Percentiles rank a stretch among this genome's conserved stretches.
Evolutionary conservation across 805 yeast species (phyloP).

Genomic region (Saturnispora besseyi): DNA sequence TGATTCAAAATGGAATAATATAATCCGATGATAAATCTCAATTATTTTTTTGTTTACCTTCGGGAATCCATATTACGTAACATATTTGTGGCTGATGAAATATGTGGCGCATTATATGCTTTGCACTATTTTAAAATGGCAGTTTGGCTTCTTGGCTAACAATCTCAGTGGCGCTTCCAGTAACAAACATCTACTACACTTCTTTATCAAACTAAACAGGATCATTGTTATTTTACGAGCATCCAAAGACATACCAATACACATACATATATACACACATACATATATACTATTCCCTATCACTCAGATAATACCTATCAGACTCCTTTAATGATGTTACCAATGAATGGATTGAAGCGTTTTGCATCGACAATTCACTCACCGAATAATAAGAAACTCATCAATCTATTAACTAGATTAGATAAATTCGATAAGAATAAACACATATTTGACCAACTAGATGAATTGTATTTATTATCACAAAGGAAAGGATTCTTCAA

Average conservation of each 20-base stretch:
- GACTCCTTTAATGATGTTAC: neutral
- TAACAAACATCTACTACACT: neutral
- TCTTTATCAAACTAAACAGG: too few relatives aligned
- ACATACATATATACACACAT: neutral
- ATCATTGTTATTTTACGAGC: too few relatives aligned
- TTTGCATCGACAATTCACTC: conserved; percentile 22
- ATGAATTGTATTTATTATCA: conserved; percentile 23
- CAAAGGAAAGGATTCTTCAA: conserved; percentile 28
- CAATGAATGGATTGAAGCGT: conserved; percentile 8
- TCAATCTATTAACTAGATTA: conserved; percentile 22
- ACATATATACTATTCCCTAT: neutral
- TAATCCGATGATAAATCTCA: neutral
- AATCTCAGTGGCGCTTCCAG: neutral
- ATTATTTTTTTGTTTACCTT: neutral
- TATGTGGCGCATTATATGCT: neutral
- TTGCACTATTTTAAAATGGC: neutral
- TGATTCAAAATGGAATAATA: neutral
- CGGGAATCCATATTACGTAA: neutral
- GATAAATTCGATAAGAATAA: conserved; percentile 23
- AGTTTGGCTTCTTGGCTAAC: neutral
- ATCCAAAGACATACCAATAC: neutral
- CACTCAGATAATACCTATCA: neutral
- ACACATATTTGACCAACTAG: conserved; percentile 24
- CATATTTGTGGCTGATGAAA: neutral
- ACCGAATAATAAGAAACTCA: conserved; percentile 24